A percentile compares a stretch with the other conserved stretches of the same genome.
Evolutionary conservation across 305 asterid genomes (phyloP).

Genomic region (Lippia alba): DNA sequence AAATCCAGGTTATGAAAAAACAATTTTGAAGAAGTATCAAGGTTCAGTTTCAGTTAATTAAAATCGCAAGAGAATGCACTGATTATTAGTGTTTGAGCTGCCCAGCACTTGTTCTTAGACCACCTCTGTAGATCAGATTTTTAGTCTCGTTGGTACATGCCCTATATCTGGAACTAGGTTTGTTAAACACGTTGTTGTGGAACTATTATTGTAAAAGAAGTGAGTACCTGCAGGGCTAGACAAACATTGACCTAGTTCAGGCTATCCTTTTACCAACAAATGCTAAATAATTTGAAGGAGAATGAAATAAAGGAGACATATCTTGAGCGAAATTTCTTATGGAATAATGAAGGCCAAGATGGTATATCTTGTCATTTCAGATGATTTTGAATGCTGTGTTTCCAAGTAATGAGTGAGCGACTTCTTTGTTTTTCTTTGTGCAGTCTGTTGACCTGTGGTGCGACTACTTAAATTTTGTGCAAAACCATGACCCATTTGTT

Average conservation of each 20-base stretch:
- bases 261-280: too few species aligned
- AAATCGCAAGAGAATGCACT: too few species aligned
- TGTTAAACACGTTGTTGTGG: too few species aligned
- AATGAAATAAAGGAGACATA: slow-evolving; percentile 4
- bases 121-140: background rate
- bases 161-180: too few species aligned
- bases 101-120: too few species aligned
- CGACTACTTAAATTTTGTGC: slow-evolving; percentile 81
- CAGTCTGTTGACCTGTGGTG: slow-evolving; percentile 95
- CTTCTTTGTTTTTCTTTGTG: slow-evolving; percentile 39
- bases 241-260: too few species aligned
- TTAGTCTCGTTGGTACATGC: too few species aligned
- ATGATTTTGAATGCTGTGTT: slow-evolving; percentile 8
- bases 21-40: background rate
- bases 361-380: slow-evolving; percentile 25
- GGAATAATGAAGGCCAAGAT: slow-evolving; percentile 13
- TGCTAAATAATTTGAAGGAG: background rate
- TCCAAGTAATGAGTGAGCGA: slow-evolving; percentile 5
- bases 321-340: slow-evolving; percentile 15
- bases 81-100: too few species aligned
- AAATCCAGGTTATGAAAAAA: background rate
- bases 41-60: slow-evolving; percentile 8
- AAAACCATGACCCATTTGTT: slow-evolving; percentile 70
- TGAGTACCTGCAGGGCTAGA: background rate
- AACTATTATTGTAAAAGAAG: too few species aligned